These are phyloP conservation scores for Zygnema cylindricum DNA, from an alignment of 139 green algal genomes.

Conservation along the genomic window DNA sequence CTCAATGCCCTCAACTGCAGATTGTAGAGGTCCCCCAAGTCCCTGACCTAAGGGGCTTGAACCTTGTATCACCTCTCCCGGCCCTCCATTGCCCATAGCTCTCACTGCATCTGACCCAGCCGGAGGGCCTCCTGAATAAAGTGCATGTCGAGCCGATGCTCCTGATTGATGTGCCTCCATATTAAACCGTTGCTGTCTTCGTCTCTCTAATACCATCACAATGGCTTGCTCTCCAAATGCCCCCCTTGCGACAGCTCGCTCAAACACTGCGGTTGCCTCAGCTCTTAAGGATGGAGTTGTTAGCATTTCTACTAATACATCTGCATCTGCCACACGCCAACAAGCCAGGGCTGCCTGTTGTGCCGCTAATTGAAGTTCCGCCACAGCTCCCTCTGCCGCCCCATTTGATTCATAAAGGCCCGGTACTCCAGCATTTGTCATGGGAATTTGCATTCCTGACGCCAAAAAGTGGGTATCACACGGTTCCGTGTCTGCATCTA, in stretches of 20 bases:
- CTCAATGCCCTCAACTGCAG: conserved; percentile 14
- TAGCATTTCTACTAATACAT: conserved; percentile 62
- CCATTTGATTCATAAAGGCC: neutral
- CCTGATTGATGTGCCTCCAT: conserved; percentile 11
- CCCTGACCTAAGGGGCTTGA: neutral
- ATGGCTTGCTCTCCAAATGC: conserved; percentile 58
- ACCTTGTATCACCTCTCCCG: neutral
- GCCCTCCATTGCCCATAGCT: neutral
- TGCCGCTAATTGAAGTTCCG: conserved; percentile 45
- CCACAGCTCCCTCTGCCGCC: conserved; percentile 12
- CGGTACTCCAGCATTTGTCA: neutral
- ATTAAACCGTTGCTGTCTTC: conserved; percentile 60
- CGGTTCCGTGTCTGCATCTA: conserved; percentile 34
- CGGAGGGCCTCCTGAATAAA: neutral
- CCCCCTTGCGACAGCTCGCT: conserved; percentile 34
- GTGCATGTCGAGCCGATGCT: neutral
- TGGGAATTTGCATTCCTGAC: conserved; percentile 12
- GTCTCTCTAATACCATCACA: conserved; percentile 66
- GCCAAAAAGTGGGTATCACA: conserved; percentile 22
- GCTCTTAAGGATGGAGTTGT: neutral
- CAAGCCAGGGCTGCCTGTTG: conserved; percentile 43
- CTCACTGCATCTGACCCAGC: neutral
- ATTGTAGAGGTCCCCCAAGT: neutral
- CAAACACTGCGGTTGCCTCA: conserved; percentile 61
- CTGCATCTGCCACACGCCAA: conserved; percentile 57